Percentiles rank a stretch among this genome's conserved stretches.
Evolutionary conservation across 345 rosid species (phyloP).

Genomic region (Pelargonium nanum): DNA sequence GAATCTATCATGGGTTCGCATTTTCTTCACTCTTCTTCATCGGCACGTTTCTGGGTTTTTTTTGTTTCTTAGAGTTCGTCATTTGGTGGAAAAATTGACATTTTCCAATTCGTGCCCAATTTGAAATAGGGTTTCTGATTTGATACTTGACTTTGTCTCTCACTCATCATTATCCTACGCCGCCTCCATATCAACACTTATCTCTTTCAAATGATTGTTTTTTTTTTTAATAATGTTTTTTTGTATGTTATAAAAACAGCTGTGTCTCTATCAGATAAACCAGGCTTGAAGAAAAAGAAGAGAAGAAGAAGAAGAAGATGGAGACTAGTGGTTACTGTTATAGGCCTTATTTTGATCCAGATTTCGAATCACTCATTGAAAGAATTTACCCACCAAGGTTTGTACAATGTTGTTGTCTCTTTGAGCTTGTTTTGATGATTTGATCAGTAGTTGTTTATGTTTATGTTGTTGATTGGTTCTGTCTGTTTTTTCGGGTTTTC

Average conservation of each 20-base stretch:
- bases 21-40: too few relatives aligned
- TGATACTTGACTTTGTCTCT: not conserved
- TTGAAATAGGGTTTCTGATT: not conserved
- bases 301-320: conserved; percentile 24
- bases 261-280: not conserved
- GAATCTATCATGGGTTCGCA: not conserved
- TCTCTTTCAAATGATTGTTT: not conserved
- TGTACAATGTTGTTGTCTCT: not conserved
- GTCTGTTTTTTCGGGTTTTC: conserved; percentile 15
- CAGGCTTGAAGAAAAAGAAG: not conserved
- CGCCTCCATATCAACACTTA: not conserved
- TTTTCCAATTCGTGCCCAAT: not conserved
- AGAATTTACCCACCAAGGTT: conserved; percentile 83
- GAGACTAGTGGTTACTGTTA: conserved; percentile 27
- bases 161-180: not conserved
- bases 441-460: too few relatives aligned
- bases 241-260: not conserved
- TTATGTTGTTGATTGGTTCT: not conserved
- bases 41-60: not conserved
- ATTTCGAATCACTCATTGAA: conserved; percentile 63
- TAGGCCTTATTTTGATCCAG: conserved; percentile 72
- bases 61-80: not conserved
- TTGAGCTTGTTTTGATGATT: not conserved
- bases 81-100: not conserved
- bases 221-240: too few relatives aligned